These are phyloP conservation scores for Rhodosporidiobolus sp. DNA, from an alignment of 768 basidiomycete species.

Conservation along the genomic window DNA sequence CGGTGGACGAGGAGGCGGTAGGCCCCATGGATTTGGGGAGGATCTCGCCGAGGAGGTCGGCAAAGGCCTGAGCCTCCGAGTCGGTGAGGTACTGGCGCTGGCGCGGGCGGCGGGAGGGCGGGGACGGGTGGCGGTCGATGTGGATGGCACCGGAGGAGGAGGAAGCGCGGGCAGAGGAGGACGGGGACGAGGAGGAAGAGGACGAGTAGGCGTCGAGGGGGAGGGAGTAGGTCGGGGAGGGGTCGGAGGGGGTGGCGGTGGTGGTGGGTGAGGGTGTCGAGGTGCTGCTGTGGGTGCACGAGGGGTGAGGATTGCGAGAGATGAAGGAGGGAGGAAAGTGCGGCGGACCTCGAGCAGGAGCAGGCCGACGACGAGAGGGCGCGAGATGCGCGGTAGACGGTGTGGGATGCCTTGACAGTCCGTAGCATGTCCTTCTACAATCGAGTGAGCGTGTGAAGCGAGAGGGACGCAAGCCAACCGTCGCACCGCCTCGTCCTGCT, in stretches of 20 bases:
- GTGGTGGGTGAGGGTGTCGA: neutral
- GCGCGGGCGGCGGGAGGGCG: neutral
- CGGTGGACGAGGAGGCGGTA: neutral
- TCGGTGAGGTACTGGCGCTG: conserved; percentile 28
- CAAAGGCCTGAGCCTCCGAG: conserved; percentile 30
- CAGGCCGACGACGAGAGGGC: neutral
- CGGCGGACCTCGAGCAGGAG: conserved; percentile 1
- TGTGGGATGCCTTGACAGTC: neutral
- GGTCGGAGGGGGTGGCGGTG: neutral
- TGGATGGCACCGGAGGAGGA: neutral
- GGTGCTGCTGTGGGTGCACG: neutral
- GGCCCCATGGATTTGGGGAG: conserved; percentile 16
- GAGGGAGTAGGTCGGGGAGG: conserved; percentile 11
- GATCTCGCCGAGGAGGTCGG: conserved; percentile 34
- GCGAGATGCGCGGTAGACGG: neutral
- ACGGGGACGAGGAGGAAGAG: neutral
- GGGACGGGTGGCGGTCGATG: no score
- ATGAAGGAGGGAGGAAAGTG: no score
- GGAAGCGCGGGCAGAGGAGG: neutral
- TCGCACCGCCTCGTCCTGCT: neutral
- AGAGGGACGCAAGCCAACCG: no score
- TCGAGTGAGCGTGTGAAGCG: neutral
- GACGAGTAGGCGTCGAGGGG: conserved; percentile 28
- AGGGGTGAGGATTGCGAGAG: neutral
- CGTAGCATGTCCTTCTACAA: neutral